Conservation (phyloP, 2,329 filamentous ascomycete species). For the Fusarium nematophilum region DNA sequence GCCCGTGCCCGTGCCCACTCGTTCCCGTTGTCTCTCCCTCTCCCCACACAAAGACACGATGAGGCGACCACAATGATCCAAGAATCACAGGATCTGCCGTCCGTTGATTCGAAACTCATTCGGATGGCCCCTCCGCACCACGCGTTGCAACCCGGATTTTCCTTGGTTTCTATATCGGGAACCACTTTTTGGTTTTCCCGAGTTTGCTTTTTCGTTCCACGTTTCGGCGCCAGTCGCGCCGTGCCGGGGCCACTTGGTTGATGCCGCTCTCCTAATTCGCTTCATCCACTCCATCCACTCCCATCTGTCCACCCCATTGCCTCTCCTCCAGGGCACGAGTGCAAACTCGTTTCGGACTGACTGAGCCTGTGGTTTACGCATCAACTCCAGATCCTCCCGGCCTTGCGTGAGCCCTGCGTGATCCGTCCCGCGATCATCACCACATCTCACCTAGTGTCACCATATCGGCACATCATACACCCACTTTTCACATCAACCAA, state of each 20-base stretch:
- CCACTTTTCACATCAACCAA: neutral
- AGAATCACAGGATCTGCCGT: slow-evolving; percentile 7
- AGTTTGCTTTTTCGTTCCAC: slow-evolving; percentile 15
- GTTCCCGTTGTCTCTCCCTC: neutral
- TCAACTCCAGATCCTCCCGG: neutral
- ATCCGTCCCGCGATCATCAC: slow-evolving; percentile 36
- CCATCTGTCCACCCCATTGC: neutral
- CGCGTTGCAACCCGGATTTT: slow-evolving; percentile 10
- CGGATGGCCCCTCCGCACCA: slow-evolving; percentile 12
- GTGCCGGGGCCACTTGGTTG: neutral
- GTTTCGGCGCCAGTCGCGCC: slow-evolving; percentile 15
- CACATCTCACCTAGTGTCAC: slow-evolving; percentile 24
- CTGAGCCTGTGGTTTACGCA: neutral
- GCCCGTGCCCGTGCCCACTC: too few species aligned
- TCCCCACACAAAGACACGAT: slow-evolving; percentile 16
- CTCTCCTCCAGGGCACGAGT: neutral
- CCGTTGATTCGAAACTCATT: slow-evolving; percentile 8
- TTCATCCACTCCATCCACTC: neutral
- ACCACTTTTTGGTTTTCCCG: slow-evolving; percentile 31
- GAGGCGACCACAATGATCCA: neutral
- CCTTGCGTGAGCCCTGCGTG: slow-evolving; percentile 18
- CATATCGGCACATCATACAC: slow-evolving; percentile 17
- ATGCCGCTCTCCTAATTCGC: too few species aligned
- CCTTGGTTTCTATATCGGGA: slow-evolving; percentile 18
- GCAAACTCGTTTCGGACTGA: neutral